These are phyloP conservation scores for Trapa bicornis DNA, from an alignment of 345 rosid genomes.

Conservation along the genomic window DNA sequence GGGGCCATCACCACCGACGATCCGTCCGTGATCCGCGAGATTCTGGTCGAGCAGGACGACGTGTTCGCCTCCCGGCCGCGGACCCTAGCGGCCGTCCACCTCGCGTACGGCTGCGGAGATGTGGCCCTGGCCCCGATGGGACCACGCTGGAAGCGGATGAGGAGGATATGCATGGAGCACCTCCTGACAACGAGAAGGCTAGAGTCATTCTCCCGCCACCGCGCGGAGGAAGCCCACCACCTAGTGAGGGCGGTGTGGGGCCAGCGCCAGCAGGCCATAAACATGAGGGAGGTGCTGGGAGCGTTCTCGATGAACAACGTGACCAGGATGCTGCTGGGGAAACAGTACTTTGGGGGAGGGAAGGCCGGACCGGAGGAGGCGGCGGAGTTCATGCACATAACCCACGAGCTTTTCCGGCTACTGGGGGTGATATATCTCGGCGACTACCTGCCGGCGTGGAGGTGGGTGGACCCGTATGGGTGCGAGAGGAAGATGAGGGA, in stretches of 20 bases:
- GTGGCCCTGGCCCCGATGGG: conserved; percentile 78
- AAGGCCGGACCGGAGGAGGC: conserved; percentile 56
- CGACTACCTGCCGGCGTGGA: conserved; percentile 83
- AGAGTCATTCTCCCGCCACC: conserved; percentile 33
- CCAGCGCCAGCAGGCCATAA: conserved; percentile 27
- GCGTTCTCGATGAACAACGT: conserved; percentile 90
- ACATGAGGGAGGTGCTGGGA: conserved; percentile 64
- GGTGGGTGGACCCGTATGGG: conserved; percentile 74
- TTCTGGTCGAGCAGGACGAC: conserved; percentile 61
- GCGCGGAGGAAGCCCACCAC: conserved; percentile 40
- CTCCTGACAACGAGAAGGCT: conserved; percentile 37
- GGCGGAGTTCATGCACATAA: conserved; percentile 72
- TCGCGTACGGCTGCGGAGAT: conserved; percentile 65
- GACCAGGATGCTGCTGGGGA: conserved; percentile 74
- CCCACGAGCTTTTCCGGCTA: conserved; percentile 59
- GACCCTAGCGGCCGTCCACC: conserved; percentile 65
- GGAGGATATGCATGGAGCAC: conserved; percentile 65
- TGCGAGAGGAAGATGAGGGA: conserved; percentile 76
- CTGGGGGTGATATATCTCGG: conserved; percentile 76
- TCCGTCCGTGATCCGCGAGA: conserved; percentile 53
- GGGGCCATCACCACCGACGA: conserved; percentile 80
- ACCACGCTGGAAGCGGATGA: conserved; percentile 55
- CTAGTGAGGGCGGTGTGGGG: conserved; percentile 28
- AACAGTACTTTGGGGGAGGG: conserved; percentile 63
- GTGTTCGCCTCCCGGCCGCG: conserved; percentile 76